Conservation (phyloP, 2,329 filamentous ascomycete genomes). For the Fusarium algeriense region DNA sequence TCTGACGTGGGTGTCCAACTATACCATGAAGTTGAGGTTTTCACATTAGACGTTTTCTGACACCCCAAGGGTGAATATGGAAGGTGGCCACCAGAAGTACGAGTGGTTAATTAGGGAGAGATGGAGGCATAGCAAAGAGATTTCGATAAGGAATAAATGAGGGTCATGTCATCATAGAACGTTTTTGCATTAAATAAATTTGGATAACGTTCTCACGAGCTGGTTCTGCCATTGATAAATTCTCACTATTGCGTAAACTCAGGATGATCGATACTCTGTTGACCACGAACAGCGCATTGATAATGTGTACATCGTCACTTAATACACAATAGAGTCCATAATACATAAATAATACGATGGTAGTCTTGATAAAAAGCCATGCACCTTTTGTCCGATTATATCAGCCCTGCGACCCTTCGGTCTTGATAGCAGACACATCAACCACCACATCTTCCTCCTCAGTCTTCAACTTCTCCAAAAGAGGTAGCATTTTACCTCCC, state of each 20-base stretch:
- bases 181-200: conserved; percentile 7
- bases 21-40: too few species aligned
- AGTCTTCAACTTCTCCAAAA: conserved; percentile 23
- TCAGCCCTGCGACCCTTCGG: conserved; percentile 6
- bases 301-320: too few species aligned
- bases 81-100: not conserved
- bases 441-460: conserved; percentile 3
- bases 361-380: not conserved
- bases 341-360: not conserved
- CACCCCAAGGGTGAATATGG: not conserved
- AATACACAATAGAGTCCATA: not conserved
- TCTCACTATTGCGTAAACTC: not conserved
- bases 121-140: not conserved
- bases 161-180: conserved; percentile 7
- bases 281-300: too few species aligned
- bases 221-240: not conserved
- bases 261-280: too few species aligned
- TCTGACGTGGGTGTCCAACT: too few species aligned
- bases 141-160: not conserved
- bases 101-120: not conserved
- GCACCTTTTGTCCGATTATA: not conserved
- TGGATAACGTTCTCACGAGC: conserved; percentile 13
- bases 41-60: too few species aligned
- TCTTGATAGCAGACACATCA: conserved; percentile 1
- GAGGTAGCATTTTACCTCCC: conserved; percentile 58